Base-by-base conservation (phyloP, 2,329 filamentous ascomycete species). In the Claviceps maximensis region DNA sequence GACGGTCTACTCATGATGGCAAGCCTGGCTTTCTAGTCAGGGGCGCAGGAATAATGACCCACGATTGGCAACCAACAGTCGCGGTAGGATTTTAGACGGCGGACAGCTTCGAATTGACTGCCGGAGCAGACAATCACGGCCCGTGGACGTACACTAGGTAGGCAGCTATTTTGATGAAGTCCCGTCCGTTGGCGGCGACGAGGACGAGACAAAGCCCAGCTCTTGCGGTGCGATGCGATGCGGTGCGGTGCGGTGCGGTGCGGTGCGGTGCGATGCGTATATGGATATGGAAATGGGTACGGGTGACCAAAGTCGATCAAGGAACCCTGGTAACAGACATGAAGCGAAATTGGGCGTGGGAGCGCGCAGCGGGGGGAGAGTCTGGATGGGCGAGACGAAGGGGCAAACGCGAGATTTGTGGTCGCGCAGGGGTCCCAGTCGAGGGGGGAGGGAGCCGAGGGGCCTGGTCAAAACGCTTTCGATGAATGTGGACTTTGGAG, bases 1-100 rank as follows among this genome's bases (percentile, higher is more conserved):
- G 74, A 72, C 62, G 77, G 77, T 69, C 77, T 76, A 63, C 77
- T 78, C 78, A 81, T 81, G 21, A 40, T 81, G 15, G 46, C 40
- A 47, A 51, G 15, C 13, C 23, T 31, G 44, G n/a, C 21, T 29
- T 47, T 6, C 15, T 48, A 10, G 19, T 40, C 27, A 46, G 42
- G 17, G 21, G 50, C 44, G 15, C 17, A 38, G 9, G 42, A 21
- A 12, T 23, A 13, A 23, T 29, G 12, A n/a, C n/a, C n/a, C 23
- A 7, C n/a, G 9, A 45, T 38, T 21, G 25, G 49, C 31, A 50
- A 31, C 23, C 31, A 1, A 13, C 29, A 51, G 49, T 19, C 49
- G 40, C 41, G 15, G 13, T 31, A 19, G 15, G 3, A 27, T 4
- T 33, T 46, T 13, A 17, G 8, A 45, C 21, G 13, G 42, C 42